These are phyloP conservation scores for Penicillium turbatum DNA, from an alignment of 495 filamentous ascomycete species.

Conservation along the genomic window DNA sequence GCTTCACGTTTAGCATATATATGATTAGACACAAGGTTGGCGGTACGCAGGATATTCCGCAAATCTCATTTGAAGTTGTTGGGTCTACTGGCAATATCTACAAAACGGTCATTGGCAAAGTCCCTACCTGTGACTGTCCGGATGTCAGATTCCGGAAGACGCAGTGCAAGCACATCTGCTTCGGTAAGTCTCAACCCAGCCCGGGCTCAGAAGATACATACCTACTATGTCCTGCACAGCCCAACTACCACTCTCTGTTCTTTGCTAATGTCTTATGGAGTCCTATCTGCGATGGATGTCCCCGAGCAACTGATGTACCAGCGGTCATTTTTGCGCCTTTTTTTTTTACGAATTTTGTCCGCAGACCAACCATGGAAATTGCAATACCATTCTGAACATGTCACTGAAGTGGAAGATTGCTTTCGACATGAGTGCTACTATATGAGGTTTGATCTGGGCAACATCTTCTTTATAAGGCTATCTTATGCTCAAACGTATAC, in stretches of 20 bases:
- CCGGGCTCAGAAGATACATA: too few species aligned
- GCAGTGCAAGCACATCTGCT: conserved; percentile 74
- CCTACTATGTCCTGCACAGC: too few species aligned
- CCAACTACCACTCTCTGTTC: too few species aligned
- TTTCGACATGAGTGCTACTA: neutral
- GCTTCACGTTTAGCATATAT: conserved; percentile 47
- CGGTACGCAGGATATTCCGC: conserved; percentile 37
- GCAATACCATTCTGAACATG: too few species aligned
- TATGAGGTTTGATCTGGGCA: neutral
- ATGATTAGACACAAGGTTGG: conserved; percentile 47
- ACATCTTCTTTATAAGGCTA: neutral
- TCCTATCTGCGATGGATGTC: too few species aligned
- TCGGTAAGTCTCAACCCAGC: conserved; percentile 46
- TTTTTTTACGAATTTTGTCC: too few species aligned
- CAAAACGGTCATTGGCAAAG: conserved; percentile 49
- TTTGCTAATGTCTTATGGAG: too few species aligned
- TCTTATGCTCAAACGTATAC: neutral
- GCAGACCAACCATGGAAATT: too few species aligned
- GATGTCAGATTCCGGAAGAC: conserved; percentile 45
- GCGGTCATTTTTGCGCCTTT: too few species aligned
- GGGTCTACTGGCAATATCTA: conserved; percentile 78
- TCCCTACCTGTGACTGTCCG: conserved; percentile 66
- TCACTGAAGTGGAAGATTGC: too few species aligned
- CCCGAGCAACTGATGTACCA: too few species aligned
- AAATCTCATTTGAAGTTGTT: conserved; percentile 61